Evolutionary conservation across 2,329 filamentous ascomycete species (phyloP), one percentile per base, ranked within the genome.

Genomic region (Penicillium sp.): DNA sequence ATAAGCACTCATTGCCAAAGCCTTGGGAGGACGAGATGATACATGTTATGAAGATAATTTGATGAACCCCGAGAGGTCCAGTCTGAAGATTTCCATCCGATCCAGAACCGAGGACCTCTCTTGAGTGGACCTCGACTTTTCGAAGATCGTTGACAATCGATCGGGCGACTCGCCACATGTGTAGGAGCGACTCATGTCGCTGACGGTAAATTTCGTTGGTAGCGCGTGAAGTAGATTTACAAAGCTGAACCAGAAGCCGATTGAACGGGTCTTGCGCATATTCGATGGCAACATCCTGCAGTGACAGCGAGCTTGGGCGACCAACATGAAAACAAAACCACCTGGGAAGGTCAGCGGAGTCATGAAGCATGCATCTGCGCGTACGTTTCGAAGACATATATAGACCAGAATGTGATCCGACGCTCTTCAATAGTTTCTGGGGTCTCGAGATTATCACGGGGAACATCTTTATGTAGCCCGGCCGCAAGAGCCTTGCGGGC

Each of bases 341-440:
- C 4, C 68, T 71, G 13, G 2, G 9, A n/a, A n/a, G 7, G 10
- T 25, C 12, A 14, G 9, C 17, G 15, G 3, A 2, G 33, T 15
- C 31, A 37, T 11, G 12, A 14, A 34, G 9, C 35, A n/a, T 27
- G 14, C 10, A 20, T 7, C 5, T 5, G 5, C 12, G 47, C 62
- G 3, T 30, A 71, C 68, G 59, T 69, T 54, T 71, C 68, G 47
- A 63, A 71, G 16, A 66, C 57, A 42, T 61, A 70, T 2, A 71
- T 47, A 35, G 61, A 61, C 63, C 63, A 66, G 30, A 66, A 62
- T 0, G 62, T 66, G 16, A 60, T 45, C 28, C 64, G 56, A 35
- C 66, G 54, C 42, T 69, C 59, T 35, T 65, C 52, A 2, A 60
- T 50, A 9, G 58, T 58, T 12, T 67, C 57, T n/a, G 51, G 36